Evolutionary conservation across 257 asterid species (phyloP), one percentile per base, ranked within the genome.

Genomic region (Capsicum pubescens): DNA sequence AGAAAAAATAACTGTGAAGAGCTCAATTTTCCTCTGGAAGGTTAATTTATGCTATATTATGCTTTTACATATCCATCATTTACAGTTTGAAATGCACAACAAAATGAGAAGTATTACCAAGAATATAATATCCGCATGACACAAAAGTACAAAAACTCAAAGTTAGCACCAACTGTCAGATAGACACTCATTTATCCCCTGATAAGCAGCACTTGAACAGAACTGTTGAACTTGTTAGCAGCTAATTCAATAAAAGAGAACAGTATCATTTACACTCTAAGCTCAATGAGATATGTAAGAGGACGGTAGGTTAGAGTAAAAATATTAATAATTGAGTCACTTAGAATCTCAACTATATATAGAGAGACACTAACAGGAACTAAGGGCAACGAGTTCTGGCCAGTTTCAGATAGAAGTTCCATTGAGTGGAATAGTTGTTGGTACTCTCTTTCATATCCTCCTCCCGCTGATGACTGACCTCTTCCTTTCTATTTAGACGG

Each of bases 1-100:
- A 54, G 21, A 26, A 77, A 77, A 54, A 50, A 26, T 26, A 82
- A 82, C 39, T 35, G 63, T 82, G 80, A 9, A 63, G 74, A 81
- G 84, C 76, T 61, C 77, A 63, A 48, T 11, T 63, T 81, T 52
- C 71, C 74, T 81, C 84, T 54, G 50, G 50, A 50, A 77, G 64
- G 82, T 77, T 77, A 52, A 76, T 26, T 77, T 77, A 77, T 54
- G 48, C 44, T 76, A 26, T 76, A 76, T 26, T 76, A 52, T 77
- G 82, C 32, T 54, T 54, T 54, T 39, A 32, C 26, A 77, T 12
- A n/a, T 77, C 9, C 48, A 32, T 52, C 15, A 14, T 54, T 8
- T 77, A 35, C 32, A 14, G 50, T 48, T 48, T 77, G 9, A 56
- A 66, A 50, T 26, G 63, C 52, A 76, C 21, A 26, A 26, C 64